These are phyloP conservation scores for Rhizophagus prolifer DNA, from an alignment of 192 early-diverging fungal genomes.

Conservation along the genomic window DNA sequence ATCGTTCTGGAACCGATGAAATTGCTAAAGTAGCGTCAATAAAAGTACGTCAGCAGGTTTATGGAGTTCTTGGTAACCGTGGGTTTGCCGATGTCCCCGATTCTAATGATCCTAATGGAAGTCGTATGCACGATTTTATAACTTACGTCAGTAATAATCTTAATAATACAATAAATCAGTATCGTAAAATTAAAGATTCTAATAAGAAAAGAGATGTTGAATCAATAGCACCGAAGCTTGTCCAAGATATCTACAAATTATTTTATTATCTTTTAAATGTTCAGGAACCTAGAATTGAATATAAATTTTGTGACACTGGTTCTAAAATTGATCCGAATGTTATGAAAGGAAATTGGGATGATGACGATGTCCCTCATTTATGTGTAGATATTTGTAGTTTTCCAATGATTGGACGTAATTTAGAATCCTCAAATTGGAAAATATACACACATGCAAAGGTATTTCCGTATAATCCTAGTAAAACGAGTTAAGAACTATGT, in stretches of 20 bases:
- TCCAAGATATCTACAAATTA: neutral
- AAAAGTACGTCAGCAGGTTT: conserved; percentile 10
- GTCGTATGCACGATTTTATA: neutral
- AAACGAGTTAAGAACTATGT: neutral
- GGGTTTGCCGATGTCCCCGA: neutral
- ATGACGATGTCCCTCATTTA: neutral
- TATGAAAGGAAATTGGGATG: neutral
- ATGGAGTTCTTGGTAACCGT: conserved; percentile 14
- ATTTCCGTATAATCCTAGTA: neutral
- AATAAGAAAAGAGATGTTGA: neutral
- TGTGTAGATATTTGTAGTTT: conserved; percentile 2
- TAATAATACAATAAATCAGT: neutral
- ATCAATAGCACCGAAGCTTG: neutral
- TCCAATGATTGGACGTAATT: neutral
- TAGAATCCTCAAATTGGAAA: neutral
- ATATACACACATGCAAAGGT: neutral
- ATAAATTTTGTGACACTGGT: neutral
- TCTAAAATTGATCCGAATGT: neutral
- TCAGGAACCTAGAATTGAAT: neutral
- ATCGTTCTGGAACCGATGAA: neutral
- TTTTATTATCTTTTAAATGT: neutral
- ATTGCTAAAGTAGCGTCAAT: neutral
- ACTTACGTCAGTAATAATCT: neutral
- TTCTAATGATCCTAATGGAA: neutral
- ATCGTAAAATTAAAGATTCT: neutral